Base-by-base conservation (phyloP, 371 early-diverging fungal species). In the Lichtheimia ornata region DNA sequence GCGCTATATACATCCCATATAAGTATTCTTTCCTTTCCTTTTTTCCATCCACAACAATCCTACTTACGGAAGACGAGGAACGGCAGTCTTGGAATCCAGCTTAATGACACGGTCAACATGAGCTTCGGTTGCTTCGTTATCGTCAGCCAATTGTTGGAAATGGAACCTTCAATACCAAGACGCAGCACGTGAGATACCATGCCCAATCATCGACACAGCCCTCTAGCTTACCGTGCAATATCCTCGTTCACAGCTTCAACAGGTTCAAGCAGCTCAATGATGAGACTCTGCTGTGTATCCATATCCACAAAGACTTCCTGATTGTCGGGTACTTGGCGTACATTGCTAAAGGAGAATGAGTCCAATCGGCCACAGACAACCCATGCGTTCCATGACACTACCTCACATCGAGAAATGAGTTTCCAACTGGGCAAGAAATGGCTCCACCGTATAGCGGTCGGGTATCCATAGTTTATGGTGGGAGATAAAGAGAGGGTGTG, bases 291-390 rank as follows among this genome's bases (percentile, higher is more conserved):
- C 58, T 94, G 91, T 9, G 88, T 85, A 0, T 73, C 66, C 45
- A 69, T 73, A 64, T 90, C 87, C 6, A 88, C 88, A 78, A 89
- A 96, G 11, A 95, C 96, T 66, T 94, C 95, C 75, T 96, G 96
- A 72, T 94, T 90, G 69, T 92, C 92, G 0, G 96, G 95, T 0
- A 96, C 84, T 58, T 93, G 82, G 28, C 96, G 90, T 28, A 96
- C 62, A 42, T 81, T 61, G 68, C 94, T 94, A 66, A 45, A 24
- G 17, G 22, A 53, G n/a, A 22, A 53, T 22, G 12, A 2, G 17
- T 15, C 15, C 22, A 13, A 52, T 13, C 15, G 0, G 14, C 35
- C 11, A 35, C 35, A 35, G 35, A 35, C 28, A 35, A n/a, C 45
- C 13, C 28, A 12, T 5, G 27, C 35, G 11, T 35, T 9, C 11